These are phyloP conservation scores for Wakefieldia striispora DNA, from an alignment of 768 basidiomycete genomes.

Conservation along the genomic window DNA sequence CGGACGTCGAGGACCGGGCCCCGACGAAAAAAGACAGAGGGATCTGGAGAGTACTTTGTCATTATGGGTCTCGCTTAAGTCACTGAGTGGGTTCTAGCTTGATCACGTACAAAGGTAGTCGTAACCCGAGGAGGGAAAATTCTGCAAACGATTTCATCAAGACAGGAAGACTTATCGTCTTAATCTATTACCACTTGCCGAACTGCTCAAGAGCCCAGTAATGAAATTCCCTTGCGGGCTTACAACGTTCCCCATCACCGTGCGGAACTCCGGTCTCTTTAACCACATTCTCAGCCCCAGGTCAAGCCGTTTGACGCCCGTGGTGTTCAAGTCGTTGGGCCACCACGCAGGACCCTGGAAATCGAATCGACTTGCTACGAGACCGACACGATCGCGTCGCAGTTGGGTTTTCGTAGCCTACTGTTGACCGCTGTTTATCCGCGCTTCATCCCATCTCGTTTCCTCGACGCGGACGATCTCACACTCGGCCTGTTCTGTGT, in stretches of 20 bases:
- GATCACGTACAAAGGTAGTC: no score
- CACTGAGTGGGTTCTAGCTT: no score
- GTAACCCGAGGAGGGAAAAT: no score
- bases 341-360: no score
- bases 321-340: no score
- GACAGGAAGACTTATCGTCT: neutral
- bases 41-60: no score
- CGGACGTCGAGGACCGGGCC: no score
- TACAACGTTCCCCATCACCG: neutral
- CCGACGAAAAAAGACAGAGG: no score
- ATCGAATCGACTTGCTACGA: no score
- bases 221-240: neutral
- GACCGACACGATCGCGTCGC: no score
- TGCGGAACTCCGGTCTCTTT: neutral
- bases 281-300: constrained; percentile 5
- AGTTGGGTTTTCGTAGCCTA: no score
- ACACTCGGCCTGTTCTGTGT: constrained; percentile 18
- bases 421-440: constrained; percentile 25
- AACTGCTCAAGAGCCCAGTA: neutral
- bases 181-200: neutral
- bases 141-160: neutral
- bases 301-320: neutral
- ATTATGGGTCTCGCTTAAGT: no score
- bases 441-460: neutral
- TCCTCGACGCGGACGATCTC: constrained; percentile 4